Evolutionary conservation across 2,329 filamentous ascomycete genomes (phyloP).

Genomic region (Colletotrichum noveboracense): DNA sequence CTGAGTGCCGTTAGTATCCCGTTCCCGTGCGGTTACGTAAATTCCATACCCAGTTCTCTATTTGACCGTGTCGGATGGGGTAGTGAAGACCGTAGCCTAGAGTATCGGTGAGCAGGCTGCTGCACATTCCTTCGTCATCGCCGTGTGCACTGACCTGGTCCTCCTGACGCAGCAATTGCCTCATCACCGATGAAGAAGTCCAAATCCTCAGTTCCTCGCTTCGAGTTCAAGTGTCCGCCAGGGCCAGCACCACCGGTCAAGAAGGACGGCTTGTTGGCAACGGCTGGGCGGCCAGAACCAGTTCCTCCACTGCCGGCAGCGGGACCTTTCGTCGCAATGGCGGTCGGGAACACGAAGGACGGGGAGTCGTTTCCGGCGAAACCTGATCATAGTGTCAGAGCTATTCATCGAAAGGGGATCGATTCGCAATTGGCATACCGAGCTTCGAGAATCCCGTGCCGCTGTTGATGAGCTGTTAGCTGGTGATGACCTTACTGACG

Average conservation of each 20-base stretch:
- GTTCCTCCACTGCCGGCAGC: constrained; percentile 74
- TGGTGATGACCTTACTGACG: constrained; percentile 20
- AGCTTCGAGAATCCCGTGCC: constrained; percentile 99
- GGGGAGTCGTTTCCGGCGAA: constrained; percentile 99
- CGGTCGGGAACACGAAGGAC: constrained; percentile 98
- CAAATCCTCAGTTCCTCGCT: constrained; percentile 95
- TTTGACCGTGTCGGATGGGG: constrained; percentile 95
- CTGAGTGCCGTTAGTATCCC: constrained; percentile 50
- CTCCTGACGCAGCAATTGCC: constrained; percentile 81
- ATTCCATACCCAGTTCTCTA: constrained; percentile 90
- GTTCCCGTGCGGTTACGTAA: background rate
- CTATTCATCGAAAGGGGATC: constrained; percentile 26
- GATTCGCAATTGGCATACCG: constrained; percentile 61
- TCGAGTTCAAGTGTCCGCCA: constrained; percentile 81
- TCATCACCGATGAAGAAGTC: constrained; percentile 99
- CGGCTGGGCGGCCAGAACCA: constrained; percentile 85
- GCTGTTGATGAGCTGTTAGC: constrained; percentile 59
- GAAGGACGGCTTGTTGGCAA: constrained; percentile 95
- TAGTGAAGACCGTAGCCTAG: constrained; percentile 94
- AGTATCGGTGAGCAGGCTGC: constrained; percentile 25
- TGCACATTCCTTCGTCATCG: background rate
- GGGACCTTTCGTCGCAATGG: constrained; percentile 92
- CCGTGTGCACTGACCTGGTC: constrained; percentile 67
- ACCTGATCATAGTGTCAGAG: constrained; percentile 56
- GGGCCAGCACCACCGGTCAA: constrained; percentile 88